Evolutionary conservation across 192 early-diverging fungal genomes (phyloP).

Genomic region (Coemansia sp.): DNA sequence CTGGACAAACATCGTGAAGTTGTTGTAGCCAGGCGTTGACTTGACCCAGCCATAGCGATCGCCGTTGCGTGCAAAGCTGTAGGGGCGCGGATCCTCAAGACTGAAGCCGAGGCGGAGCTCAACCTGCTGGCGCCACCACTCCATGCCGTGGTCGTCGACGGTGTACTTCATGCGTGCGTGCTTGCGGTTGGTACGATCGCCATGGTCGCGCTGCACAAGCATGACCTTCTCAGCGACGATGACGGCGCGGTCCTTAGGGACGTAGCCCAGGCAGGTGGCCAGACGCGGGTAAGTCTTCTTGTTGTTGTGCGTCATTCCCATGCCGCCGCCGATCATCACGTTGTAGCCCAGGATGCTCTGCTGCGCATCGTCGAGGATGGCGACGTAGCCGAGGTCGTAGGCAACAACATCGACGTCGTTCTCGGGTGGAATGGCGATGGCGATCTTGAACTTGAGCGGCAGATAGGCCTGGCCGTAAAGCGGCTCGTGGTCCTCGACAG

Average conservation of each 20-base stretch:
- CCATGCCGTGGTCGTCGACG: slow-evolving; percentile 90
- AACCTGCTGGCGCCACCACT: slow-evolving; percentile 87
- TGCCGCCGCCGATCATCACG: slow-evolving; percentile 92
- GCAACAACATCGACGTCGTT: slow-evolving; percentile 98
- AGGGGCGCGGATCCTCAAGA: slow-evolving; percentile 67
- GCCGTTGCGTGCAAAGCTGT: slow-evolving; percentile 81
- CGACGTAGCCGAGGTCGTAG: slow-evolving; percentile 92
- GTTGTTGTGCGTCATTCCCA: slow-evolving; percentile 99
- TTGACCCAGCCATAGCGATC: slow-evolving; percentile 90
- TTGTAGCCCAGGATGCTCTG: slow-evolving; percentile 85
- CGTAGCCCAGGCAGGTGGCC: slow-evolving; percentile 76
- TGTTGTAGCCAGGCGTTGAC: slow-evolving; percentile 37
- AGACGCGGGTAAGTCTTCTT: slow-evolving; percentile 94
- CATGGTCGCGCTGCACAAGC: slow-evolving; percentile 90
- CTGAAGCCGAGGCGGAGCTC: slow-evolving; percentile 77
- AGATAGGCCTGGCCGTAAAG: slow-evolving; percentile 91
- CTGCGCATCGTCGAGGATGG: slow-evolving; percentile 72
- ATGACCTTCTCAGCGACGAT: slow-evolving; percentile 88
- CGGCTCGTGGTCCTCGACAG: slow-evolving; percentile 72
- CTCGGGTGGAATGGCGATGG: slow-evolving; percentile 89
- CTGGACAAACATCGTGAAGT: slow-evolving; percentile 87
- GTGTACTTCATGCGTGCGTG: slow-evolving; percentile 99
- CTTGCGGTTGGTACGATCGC: slow-evolving; percentile 96
- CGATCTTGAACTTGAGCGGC: slow-evolving; percentile 97
- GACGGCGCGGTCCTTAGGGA: slow-evolving; percentile 74